Evolutionary conservation across 148 eudicot genomes (phyloP), one percentile per base, ranked within the genome.

Genomic region (Amaranthus hypochondriacus): DNA sequence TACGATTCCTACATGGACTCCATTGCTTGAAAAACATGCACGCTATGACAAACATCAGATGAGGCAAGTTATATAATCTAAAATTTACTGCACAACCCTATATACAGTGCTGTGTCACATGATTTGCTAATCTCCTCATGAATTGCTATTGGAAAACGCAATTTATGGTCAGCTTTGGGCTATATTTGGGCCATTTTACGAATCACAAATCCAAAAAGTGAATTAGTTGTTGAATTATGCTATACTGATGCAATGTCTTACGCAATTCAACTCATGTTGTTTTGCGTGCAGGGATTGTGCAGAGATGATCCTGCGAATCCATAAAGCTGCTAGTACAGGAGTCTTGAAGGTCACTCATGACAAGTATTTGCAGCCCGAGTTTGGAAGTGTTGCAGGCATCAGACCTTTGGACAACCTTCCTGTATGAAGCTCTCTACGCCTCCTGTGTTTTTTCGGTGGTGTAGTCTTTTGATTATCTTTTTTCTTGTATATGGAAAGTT

Each of bases 231-330:
- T 28, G 39, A 28, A 28, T 28, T 28, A 28, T 49, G 5, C 21
- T 43, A 67, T 49, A 28, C 39, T 46, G 15, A 18, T 15, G 11
- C 9, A 13, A 5, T 67, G 50, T 44, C 53, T 47, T 75, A 3
- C 47, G 39, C 47, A 66, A 7, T 10, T 47, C 2, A 9, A 14
- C 52, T 48, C 42, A 66, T n/a, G 51, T 62, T 53, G 46, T 44
- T 4, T 44, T 64, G 74, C 47, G 49, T 79, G 55, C 87, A 93
- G 98, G 90, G 87, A 81, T 43, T 93, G 98, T 80, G 89, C 92
- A 5, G 85, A 86, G 81, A 89, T 83, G 89, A 82, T 91, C 49
- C 63, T 89, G 48, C 77, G 79, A 62, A 79, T 89, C 63, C 98
- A 93, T 65, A 87, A 85, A 82, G 83, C 87, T 56, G 98, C 97